Percentiles rank a stretch among this genome's conserved stretches.
Conservation (phyloP, 352 stramenopile species). For the Phytophthora lateralis region DNA sequence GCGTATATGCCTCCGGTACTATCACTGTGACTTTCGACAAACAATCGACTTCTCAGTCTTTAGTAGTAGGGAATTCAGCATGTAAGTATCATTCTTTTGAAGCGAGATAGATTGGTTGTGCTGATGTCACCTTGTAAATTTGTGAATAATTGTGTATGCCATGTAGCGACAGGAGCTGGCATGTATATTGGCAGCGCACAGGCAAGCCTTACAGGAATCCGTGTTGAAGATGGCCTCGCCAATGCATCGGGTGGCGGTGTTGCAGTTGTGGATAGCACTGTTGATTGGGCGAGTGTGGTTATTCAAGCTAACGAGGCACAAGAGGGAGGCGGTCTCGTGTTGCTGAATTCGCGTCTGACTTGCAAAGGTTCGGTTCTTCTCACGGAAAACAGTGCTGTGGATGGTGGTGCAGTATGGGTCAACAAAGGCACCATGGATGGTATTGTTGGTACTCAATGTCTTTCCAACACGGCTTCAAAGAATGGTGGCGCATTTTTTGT, state of each 20-base stretch:
- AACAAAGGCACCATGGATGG: slow-evolving; percentile 21
- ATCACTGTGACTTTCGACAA: slow-evolving; percentile 18
- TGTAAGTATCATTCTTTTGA: slow-evolving; percentile 13
- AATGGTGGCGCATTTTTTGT: slow-evolving; percentile 23
- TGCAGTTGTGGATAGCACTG: slow-evolving; percentile 24
- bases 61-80: slow-evolving; percentile 30
- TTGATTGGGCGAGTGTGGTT: slow-evolving; percentile 19
- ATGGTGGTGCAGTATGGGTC: slow-evolving; percentile 28
- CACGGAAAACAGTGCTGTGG: slow-evolving; percentile 13
- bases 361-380: slow-evolving; percentile 16
- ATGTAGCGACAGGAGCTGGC: slow-evolving; percentile 35
- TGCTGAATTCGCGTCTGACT: slow-evolving; percentile 17
- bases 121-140: background rate
- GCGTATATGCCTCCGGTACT: slow-evolving; percentile 20
- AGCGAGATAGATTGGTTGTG: background rate
- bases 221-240: slow-evolving; percentile 17
- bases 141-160: background rate
- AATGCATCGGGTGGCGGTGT: slow-evolving; percentile 26
- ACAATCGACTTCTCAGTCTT: slow-evolving; percentile 7
- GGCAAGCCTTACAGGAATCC: slow-evolving; percentile 13
- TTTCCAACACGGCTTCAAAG: slow-evolving; percentile 16
- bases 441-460: slow-evolving; percentile 8
- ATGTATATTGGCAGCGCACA: slow-evolving; percentile 31
- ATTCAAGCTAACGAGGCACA: slow-evolving; percentile 23
- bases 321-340: slow-evolving; percentile 31